phyloP scores from a whole-genome alignment of 2,329 filamentous ascomycete species.

The Fusarium scirpi region DNA sequence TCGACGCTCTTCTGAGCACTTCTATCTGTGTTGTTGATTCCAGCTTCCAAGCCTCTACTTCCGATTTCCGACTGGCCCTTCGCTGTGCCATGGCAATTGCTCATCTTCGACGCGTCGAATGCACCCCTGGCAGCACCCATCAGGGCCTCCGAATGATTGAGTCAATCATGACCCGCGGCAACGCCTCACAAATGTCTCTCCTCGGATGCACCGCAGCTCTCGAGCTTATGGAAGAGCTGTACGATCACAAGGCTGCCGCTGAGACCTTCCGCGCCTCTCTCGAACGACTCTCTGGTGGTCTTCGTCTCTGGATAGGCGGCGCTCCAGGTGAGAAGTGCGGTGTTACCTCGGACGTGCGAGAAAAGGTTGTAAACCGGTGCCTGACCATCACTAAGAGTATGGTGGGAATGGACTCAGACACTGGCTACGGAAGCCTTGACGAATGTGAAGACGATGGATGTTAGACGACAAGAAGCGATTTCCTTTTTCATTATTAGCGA shows the following conservation, averaged over 20 bases:
- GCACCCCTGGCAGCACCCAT: conserved; percentile 50
- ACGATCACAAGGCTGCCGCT: conserved; percentile 60
- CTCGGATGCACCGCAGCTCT: conserved; percentile 71
- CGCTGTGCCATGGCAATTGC: conserved; percentile 71
- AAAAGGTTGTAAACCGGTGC: conserved; percentile 67
- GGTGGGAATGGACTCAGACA: conserved; percentile 70
- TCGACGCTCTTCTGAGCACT: conserved; percentile 41
- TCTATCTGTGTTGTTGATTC: conserved; percentile 60
- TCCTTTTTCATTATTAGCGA: conserved; percentile 9
- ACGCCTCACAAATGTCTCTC: conserved; percentile 61
- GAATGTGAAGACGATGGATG: conserved; percentile 57
- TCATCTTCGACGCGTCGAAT: conserved; percentile 63
- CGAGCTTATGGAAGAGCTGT: conserved; percentile 67
- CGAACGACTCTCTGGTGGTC: conserved; percentile 67
- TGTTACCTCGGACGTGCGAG: conserved; percentile 63
- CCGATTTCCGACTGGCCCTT: conserved; percentile 68
- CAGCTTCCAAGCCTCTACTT: conserved; percentile 55
- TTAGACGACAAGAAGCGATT: conserved; percentile 31
- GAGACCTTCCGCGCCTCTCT: conserved; percentile 62
- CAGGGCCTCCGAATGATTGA: conserved; percentile 63
- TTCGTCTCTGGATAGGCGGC: conserved; percentile 72
- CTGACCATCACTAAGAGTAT: conserved; percentile 66
- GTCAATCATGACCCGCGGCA: conserved; percentile 59
- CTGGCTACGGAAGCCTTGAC: conserved; percentile 70
- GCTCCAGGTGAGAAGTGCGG: conserved; percentile 63